Conservation (phyloP, 192 early-diverging fungal genomes). For the Rhizoclosmatium sp. region DNA sequence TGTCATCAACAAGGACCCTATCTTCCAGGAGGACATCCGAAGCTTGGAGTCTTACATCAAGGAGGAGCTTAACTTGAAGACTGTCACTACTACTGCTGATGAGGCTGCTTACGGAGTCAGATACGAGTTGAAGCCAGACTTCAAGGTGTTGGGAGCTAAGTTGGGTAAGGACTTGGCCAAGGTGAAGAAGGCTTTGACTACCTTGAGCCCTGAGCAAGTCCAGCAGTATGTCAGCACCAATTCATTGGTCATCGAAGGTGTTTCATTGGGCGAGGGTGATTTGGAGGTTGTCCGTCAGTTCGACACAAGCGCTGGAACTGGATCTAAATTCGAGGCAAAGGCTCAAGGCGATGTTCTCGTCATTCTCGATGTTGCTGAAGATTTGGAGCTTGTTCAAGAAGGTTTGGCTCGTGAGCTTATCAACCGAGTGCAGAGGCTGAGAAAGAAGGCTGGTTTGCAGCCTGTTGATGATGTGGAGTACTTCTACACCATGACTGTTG, state of each 20-base stretch:
- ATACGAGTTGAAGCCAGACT: conserved; percentile 91
- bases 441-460: conserved; percentile 92
- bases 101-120: conserved; percentile 92
- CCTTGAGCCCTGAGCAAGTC: conserved; percentile 77
- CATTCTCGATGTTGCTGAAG: conserved; percentile 84
- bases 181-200: conserved; percentile 84
- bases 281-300: conserved; percentile 86
- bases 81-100: conserved; percentile 85
- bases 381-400: conserved; percentile 85
- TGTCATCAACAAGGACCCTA: conserved; percentile 84
- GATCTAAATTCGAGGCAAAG: conserved; percentile 30
- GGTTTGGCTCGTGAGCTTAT: conserved; percentile 93
- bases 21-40: conserved; percentile 89
- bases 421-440: conserved; percentile 94
- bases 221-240: conserved; percentile 78
- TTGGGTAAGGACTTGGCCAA: conserved; percentile 88
- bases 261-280: conserved; percentile 82
- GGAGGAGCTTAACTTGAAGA: conserved; percentile 93
- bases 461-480: conserved; percentile 88
- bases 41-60: conserved; percentile 84
- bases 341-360: conserved; percentile 76
- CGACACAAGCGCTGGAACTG: conserved; percentile 64
- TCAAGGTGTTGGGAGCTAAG: conserved; percentile 86
- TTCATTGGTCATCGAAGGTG: conserved; percentile 79
- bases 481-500: conserved; percentile 80